Evolutionary conservation across 768 basidiomycete species (phyloP).

Genomic region (Pleurotus tuber-regium): DNA sequence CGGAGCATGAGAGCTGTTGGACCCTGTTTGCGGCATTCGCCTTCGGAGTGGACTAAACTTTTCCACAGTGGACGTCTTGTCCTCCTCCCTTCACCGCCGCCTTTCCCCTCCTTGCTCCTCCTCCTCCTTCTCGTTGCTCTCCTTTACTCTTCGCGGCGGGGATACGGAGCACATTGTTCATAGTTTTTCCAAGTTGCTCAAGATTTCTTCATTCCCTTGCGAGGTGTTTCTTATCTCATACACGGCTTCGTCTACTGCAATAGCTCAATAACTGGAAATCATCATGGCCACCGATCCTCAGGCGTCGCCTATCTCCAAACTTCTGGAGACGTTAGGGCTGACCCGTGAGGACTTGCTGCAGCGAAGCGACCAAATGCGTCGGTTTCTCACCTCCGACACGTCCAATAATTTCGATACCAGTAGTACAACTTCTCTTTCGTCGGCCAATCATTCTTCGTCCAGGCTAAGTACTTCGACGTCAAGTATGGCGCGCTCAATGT

Average conservation of each 20-base stretch:
- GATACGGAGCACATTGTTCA: constrained; percentile 1
- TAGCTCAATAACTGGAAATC: not conserved
- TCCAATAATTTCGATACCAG: constrained; percentile 34
- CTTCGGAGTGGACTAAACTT: constrained; percentile 1
- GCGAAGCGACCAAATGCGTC: constrained; percentile 78
- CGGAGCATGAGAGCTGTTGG: constrained; percentile 9
- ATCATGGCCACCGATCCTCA: constrained; percentile 37
- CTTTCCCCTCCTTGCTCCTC: constrained; percentile 13
- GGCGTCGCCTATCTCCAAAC: constrained; percentile 69
- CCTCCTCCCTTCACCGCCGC: constrained; percentile 14
- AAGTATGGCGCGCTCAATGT: constrained; percentile 40
- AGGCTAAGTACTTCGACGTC: constrained; percentile 32
- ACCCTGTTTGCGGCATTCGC: constrained; percentile 12
- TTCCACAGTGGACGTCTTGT: constrained; percentile 12
- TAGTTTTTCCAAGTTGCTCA: not conserved
- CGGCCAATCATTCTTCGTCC: constrained; percentile 32
- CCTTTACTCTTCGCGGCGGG: constrained; percentile 9
- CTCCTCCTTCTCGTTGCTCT: constrained; percentile 14
- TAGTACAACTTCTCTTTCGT: constrained; percentile 29
- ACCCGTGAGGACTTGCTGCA: constrained; percentile 72
- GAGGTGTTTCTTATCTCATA: not conserved
- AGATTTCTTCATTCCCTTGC: not conserved
- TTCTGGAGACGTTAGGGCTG: constrained; percentile 69
- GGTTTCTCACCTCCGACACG: constrained; percentile 63
- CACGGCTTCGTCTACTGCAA: not conserved